Percentiles rank a stretch among this genome's conserved stretches.
These are phyloP conservation scores for Rubus idaeus DNA, from an alignment of 306 rosid genomes.

Conservation along the genomic window DNA sequence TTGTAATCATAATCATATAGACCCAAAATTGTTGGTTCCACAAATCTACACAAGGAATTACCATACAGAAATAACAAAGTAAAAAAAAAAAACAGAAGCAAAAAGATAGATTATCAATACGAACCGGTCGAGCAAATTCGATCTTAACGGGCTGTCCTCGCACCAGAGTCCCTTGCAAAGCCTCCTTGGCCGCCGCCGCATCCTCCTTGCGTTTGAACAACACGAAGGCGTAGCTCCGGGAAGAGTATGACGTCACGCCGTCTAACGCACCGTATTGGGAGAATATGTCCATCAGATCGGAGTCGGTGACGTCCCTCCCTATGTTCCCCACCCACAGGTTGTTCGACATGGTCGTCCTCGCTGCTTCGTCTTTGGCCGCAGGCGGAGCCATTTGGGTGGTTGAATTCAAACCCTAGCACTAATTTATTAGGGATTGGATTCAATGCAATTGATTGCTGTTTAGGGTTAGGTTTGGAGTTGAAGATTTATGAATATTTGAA, in stretches of 20 bases:
- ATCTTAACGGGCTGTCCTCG: conserved; percentile 69
- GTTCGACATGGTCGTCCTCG: conserved; percentile 48
- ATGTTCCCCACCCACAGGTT: conserved; percentile 92
- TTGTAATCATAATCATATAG: neutral
- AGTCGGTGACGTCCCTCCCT: conserved; percentile 66
- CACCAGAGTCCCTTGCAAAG: conserved; percentile 60
- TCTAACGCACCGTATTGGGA: conserved; percentile 81
- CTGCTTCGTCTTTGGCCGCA: neutral
- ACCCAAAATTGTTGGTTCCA: neutral
- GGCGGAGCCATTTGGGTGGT: neutral
- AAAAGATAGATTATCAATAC: conserved; percentile 50
- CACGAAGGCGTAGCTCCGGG: conserved; percentile 83
- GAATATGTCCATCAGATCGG: conserved; percentile 77
- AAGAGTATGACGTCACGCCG: conserved; percentile 73
- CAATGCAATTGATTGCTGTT: neutral
- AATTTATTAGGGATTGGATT: neutral
- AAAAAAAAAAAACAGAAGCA: conserved; percentile 34
- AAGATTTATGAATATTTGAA: neutral
- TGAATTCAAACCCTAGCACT: neutral
- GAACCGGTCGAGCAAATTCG: conserved; percentile 97
- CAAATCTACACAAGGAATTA: neutral
- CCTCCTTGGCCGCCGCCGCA: conserved; percentile 84
- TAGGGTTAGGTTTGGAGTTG: neutral
- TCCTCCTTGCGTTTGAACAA: conserved; percentile 82
- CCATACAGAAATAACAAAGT: conserved; percentile 34